These are phyloP conservation scores for Penicillium coffeae DNA, from an alignment of 495 filamentous ascomycete genomes.

Conservation along the genomic window DNA sequence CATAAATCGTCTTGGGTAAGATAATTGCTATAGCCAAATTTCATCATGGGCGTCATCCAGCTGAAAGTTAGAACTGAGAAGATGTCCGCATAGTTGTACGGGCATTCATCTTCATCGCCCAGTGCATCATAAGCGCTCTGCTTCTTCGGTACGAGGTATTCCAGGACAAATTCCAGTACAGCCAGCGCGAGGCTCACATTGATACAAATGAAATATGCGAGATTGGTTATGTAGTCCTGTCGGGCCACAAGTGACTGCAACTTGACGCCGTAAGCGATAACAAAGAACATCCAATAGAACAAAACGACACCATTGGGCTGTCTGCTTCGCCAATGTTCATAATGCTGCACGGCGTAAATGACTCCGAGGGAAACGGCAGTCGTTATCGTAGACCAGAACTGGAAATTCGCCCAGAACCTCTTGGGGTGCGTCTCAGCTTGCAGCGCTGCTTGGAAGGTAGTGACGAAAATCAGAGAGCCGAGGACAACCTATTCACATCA, in stretches of 20 bases:
- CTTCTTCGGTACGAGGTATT: slow-evolving; percentile 90
- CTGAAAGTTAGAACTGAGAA: slow-evolving; percentile 93
- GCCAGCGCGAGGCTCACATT: slow-evolving; percentile 71
- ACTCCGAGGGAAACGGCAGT: slow-evolving; percentile 74
- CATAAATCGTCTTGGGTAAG: slow-evolving; percentile 96
- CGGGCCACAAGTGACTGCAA: slow-evolving; percentile 82
- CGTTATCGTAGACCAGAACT: slow-evolving; percentile 82
- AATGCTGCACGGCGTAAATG: slow-evolving; percentile 83
- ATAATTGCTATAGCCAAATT: slow-evolving; percentile 84
- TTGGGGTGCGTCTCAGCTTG: slow-evolving; percentile 68
- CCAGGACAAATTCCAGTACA: slow-evolving; percentile 70
- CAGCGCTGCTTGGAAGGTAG: slow-evolving; percentile 67
- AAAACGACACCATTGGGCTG: slow-evolving; percentile 90
- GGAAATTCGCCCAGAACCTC: slow-evolving; percentile 77
- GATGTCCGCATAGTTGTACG: slow-evolving; percentile 87
- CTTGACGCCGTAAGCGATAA: slow-evolving; percentile 79
- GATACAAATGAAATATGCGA: slow-evolving; percentile 77
- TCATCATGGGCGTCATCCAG: slow-evolving; percentile 99
- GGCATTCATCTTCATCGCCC: slow-evolving; percentile 88
- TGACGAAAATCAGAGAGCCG: slow-evolving; percentile 60
- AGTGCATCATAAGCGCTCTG: slow-evolving; percentile 77
- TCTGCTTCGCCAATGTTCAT: slow-evolving; percentile 83
- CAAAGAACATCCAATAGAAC: slow-evolving; percentile 92
- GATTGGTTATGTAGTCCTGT: slow-evolving; percentile 56
- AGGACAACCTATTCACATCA: slow-evolving; percentile 67